A percentile compares a stretch with the other conserved stretches of the same genome.
phyloP scores from a whole-genome alignment of 2,329 filamentous ascomycete genomes.

The Clarireedia homoeocarpa region DNA sequence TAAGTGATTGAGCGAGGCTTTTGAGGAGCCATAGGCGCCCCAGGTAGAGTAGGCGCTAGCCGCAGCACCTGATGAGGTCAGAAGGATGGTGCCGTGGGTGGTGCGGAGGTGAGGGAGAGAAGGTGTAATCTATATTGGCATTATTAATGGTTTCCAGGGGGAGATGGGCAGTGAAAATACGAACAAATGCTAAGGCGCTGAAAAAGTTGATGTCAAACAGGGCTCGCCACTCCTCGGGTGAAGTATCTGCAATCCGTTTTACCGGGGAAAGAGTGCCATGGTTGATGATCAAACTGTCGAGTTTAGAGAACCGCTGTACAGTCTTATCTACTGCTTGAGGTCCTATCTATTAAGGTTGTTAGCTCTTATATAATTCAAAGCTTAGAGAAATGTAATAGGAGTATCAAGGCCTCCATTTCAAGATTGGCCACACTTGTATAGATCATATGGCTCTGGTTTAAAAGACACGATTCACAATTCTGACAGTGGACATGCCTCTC shows the following conservation, averaged over 20 bases:
- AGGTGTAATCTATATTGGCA: conserved; percentile 43
- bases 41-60: conserved; percentile 59
- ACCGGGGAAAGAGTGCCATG: conserved; percentile 78
- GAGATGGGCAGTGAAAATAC: conserved; percentile 22
- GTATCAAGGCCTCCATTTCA: not conserved
- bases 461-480: too few species aligned
- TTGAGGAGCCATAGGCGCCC: conserved; percentile 75
- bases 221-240: conserved; percentile 65
- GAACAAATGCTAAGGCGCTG: conserved; percentile 69
- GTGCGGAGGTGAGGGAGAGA: conserved; percentile 61
- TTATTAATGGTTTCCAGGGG: not conserved
- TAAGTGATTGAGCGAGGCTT: conserved; percentile 77
- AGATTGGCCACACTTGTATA: too few species aligned
- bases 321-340: conserved; percentile 58
- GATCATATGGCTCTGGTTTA: too few species aligned
- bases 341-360: conserved; percentile 34
- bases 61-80: conserved; percentile 75
- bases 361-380: not conserved
- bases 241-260: conserved; percentile 57
- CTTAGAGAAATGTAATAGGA: not conserved
- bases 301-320: conserved; percentile 55
- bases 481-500: too few species aligned
- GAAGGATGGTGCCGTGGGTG: conserved; percentile 62
- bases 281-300: conserved; percentile 83
- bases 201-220: conserved; percentile 83